Evolutionary conservation across 306 rosid species (phyloP).

Genomic region (Lagenaria siceraria): DNA sequence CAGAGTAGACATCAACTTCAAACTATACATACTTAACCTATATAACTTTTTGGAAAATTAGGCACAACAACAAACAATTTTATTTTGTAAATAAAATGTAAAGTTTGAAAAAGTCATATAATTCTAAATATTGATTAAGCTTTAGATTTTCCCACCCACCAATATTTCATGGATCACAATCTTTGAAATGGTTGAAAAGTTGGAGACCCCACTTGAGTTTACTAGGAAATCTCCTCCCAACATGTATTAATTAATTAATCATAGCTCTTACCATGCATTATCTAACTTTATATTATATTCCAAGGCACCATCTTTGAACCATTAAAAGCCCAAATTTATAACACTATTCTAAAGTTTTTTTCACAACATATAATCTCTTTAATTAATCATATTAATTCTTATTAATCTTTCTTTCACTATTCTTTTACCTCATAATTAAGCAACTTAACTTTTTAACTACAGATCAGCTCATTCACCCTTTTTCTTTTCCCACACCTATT

Average conservation of each 20-base stretch:
- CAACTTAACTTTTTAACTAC: constrained; percentile 31
- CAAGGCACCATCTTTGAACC: neutral
- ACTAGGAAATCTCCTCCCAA: constrained; percentile 22
- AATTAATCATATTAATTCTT: neutral
- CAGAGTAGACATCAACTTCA: too few relatives aligned
- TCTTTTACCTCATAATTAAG: constrained; percentile 18
- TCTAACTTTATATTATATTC: constrained; percentile 2
- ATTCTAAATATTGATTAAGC: neutral
- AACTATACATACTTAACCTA: too few relatives aligned
- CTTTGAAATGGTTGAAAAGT: constrained; percentile 25
- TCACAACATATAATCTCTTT: neutral
- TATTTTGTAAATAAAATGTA: neutral
- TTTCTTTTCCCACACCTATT: neutral
- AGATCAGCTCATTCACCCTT: constrained; percentile 27
- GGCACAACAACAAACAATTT: neutral
- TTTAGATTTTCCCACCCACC: constrained; percentile 4
- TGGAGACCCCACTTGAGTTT: constrained; percentile 18
- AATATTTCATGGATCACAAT: constrained; percentile 18
- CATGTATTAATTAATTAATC: neutral
- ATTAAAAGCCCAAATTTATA: neutral
- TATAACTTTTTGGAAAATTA: neutral
- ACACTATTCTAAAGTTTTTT: neutral
- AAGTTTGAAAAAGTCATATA: neutral
- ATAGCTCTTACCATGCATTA: neutral
- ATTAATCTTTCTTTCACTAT: neutral